These are phyloP conservation scores for Tetramitus jugosus DNA, from an alignment of 208 protist species.

Conservation along the genomic window DNA sequence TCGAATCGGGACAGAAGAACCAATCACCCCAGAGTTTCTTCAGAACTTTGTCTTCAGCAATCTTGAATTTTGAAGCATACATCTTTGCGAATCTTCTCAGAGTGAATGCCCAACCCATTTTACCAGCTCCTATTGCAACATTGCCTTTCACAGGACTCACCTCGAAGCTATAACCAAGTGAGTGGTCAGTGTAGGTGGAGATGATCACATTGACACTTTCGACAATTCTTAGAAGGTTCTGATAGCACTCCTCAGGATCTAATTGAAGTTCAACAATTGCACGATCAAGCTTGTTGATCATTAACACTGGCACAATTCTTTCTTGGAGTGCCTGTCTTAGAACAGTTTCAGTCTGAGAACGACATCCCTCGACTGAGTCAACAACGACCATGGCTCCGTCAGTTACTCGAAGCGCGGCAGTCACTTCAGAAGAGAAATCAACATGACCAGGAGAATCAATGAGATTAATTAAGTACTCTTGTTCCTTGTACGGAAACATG, in stretches of 20 bases:
- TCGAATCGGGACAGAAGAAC: constrained; percentile 70
- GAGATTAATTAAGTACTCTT: too few relatives aligned
- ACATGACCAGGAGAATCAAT: too few relatives aligned
- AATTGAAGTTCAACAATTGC: constrained; percentile 86
- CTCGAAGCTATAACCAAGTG: constrained; percentile 81
- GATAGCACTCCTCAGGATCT: constrained; percentile 61
- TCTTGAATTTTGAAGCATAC: constrained; percentile 87
- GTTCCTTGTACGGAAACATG: too few relatives aligned
- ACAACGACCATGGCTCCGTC: constrained; percentile 98
- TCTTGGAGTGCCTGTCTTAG: constrained; percentile 83
- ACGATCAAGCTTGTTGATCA: constrained; percentile 98
- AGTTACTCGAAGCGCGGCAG: constrained; percentile 96
- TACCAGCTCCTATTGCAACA: constrained; percentile 94
- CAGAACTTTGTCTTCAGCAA: constrained; percentile 64
- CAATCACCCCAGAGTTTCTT: constrained; percentile 82
- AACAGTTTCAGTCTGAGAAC: constrained; percentile 98
- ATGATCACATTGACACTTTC: constrained; percentile 92
- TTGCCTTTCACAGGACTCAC: constrained; percentile 83
- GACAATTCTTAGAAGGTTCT: constrained; percentile 71
- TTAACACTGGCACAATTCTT: constrained; percentile 95
- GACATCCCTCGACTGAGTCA: constrained; percentile 97
- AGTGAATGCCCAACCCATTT: constrained; percentile 98
- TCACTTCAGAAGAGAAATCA: constrained; percentile 98
- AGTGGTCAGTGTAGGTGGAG: constrained; percentile 90
- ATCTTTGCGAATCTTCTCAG: constrained; percentile 83